phyloP scores from a whole-genome alignment of 2,329 filamentous ascomycete genomes.

The Leptodontidium sp. region DNA sequence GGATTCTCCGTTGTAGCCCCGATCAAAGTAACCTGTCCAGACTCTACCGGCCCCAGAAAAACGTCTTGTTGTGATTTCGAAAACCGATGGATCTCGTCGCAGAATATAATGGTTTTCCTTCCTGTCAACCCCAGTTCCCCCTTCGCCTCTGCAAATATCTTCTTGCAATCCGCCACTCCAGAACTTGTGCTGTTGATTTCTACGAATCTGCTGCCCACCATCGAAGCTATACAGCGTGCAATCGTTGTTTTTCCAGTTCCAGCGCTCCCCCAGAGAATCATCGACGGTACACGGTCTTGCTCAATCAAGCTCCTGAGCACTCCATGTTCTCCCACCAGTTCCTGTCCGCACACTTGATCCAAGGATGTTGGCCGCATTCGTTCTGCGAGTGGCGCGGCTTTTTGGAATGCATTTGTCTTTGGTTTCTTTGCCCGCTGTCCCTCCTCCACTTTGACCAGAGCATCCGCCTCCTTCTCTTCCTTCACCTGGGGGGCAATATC shows the following conservation, averaged over 20 bases:
- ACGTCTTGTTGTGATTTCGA: constrained; percentile 90
- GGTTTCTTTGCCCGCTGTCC: constrained; percentile 63
- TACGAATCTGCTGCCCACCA: constrained; percentile 85
- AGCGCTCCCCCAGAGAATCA: constrained; percentile 90
- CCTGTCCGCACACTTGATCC: constrained; percentile 89
- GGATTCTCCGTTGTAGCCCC: constrained; percentile 98
- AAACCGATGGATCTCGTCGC: constrained; percentile 75
- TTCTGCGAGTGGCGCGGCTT: constrained; percentile 86
- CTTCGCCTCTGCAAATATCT: constrained; percentile 84
- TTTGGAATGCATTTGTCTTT: constrained; percentile 69
- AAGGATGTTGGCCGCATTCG: constrained; percentile 88
- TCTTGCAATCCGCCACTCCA: constrained; percentile 90
- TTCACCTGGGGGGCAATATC: constrained; percentile 34
- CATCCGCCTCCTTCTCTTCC: constrained; percentile 27
- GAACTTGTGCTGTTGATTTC: constrained; percentile 95
- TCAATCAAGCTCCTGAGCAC: constrained; percentile 88
- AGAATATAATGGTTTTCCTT: constrained; percentile 94
- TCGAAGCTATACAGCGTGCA: constrained; percentile 85
- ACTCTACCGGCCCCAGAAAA: constrained; percentile 91
- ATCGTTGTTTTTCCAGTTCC: constrained; percentile 92
- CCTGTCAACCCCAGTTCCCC: constrained; percentile 84
- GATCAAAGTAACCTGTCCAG: constrained; percentile 88
- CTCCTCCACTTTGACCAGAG: constrained; percentile 19
- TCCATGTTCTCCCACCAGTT: constrained; percentile 85
- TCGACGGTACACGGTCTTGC: constrained; percentile 84